phyloP scores from a whole-genome alignment of 1,139 yeast species.

The Yamadazyma mexicana region DNA sequence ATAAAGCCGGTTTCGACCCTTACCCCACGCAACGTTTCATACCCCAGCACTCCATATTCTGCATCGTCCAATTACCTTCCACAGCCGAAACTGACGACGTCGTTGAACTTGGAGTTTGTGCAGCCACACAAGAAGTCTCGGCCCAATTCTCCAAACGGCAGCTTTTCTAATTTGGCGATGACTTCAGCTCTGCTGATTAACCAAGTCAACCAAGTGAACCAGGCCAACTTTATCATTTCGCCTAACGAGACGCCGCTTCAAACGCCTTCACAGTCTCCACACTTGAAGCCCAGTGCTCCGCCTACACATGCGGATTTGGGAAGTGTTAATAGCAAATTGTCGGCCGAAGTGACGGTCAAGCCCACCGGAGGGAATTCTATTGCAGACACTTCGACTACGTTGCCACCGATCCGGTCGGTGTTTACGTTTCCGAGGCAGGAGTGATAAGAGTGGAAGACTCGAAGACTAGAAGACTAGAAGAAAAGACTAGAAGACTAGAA shows the following conservation, averaged over 20 bases:
- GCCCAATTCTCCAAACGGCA: constrained; percentile 39
- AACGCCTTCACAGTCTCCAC: constrained; percentile 49
- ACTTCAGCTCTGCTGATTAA: constrained; percentile 7
- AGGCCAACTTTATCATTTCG: constrained; percentile 22
- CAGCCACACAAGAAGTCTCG: constrained; percentile 35
- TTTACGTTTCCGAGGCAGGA: constrained; percentile 17
- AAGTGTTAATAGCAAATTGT: constrained; percentile 6
- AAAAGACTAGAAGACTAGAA: too few relatives aligned
- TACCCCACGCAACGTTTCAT: constrained; percentile 10
- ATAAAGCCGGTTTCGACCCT: constrained; percentile 23
- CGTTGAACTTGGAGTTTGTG: constrained; percentile 16
- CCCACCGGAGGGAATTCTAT: constrained; percentile 27
- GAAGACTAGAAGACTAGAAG: too few relatives aligned
- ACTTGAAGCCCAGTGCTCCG: constrained; percentile 24
- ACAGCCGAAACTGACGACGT: constrained; percentile 23
- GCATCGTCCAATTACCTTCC: constrained; percentile 13
- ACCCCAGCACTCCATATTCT: constrained; percentile 17
- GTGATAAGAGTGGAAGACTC: too few relatives aligned
- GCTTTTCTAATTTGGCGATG: constrained; percentile 14
- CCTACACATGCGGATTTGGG: constrained; percentile 9
- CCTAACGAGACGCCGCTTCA: constrained; percentile 43
- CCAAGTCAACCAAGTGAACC: constrained; percentile 16
- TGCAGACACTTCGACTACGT: constrained; percentile 41
- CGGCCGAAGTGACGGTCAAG: constrained; percentile 11
- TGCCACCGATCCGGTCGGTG: constrained; percentile 47